These are phyloP conservation scores for Penicillium sp. DNA, from an alignment of 2,329 filamentous ascomycete genomes.

Conservation along the genomic window DNA sequence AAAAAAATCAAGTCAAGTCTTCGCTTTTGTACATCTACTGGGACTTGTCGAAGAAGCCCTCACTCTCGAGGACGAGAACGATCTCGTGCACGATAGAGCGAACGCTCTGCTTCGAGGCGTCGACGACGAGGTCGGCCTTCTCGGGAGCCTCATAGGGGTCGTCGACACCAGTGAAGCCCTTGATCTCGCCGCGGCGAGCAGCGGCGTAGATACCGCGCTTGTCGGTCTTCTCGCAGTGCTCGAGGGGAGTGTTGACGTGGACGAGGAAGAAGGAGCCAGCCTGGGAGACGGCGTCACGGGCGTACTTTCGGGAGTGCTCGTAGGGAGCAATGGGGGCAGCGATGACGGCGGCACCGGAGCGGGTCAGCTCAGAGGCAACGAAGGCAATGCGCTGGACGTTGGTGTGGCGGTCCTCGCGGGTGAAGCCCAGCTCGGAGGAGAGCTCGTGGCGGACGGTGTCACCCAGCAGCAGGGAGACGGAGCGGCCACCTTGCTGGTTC, in stretches of 20 bases:
- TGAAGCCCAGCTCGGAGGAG: slow-evolving; percentile 94
- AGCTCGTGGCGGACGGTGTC: slow-evolving; percentile 94
- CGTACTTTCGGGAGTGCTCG: slow-evolving; percentile 74
- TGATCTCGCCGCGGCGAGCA: slow-evolving; percentile 87
- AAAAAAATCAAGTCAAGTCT: slow-evolving; percentile 14
- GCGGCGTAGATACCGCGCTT: slow-evolving; percentile 85
- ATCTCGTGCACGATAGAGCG: slow-evolving; percentile 97
- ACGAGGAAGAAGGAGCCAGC: slow-evolving; percentile 94
- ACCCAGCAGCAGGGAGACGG: slow-evolving; percentile 90
- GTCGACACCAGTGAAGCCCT: slow-evolving; percentile 97
- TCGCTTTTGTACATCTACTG: slow-evolving; percentile 21
- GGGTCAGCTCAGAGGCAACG: slow-evolving; percentile 91
- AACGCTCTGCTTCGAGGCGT: slow-evolving; percentile 83
- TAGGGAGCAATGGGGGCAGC: slow-evolving; percentile 96
- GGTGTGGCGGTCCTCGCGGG: slow-evolving; percentile 84
- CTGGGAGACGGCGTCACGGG: slow-evolving; percentile 77
- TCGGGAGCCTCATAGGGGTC: slow-evolving; percentile 89
- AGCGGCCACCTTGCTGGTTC: slow-evolving; percentile 95
- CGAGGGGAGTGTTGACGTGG: slow-evolving; percentile 90
- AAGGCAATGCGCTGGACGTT: slow-evolving; percentile 98
- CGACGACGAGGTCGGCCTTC: slow-evolving; percentile 83
- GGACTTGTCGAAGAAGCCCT: slow-evolving; percentile 77
- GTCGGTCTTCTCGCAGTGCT: slow-evolving; percentile 93
- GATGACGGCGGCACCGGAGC: slow-evolving; percentile 91
- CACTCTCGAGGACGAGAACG: slow-evolving; percentile 84